Conservation (phyloP, 257 asterid species). For the Galeopsis tetrahit region DNA sequence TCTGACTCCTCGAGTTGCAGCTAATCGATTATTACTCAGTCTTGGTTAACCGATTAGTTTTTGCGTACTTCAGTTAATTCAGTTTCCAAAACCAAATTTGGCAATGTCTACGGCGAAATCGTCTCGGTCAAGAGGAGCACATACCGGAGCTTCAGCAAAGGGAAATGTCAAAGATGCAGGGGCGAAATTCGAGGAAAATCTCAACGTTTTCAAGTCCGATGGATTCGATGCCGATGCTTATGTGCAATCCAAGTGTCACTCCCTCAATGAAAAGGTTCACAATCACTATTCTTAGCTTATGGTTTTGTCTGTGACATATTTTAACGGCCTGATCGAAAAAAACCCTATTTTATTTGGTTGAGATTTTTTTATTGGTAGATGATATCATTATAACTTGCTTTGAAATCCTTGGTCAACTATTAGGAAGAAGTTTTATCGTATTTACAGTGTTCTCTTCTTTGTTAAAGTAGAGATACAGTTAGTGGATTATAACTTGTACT, state of each 20-base stretch:
- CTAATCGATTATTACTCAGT: constrained; percentile 26
- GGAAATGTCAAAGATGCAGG: constrained; percentile 63
- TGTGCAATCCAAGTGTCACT: constrained; percentile 90
- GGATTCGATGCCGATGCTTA: constrained; percentile 84
- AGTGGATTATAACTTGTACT: constrained; percentile 13
- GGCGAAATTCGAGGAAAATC: constrained; percentile 85
- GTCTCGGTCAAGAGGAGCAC: constrained; percentile 79
- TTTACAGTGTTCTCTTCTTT: constrained; percentile 5
- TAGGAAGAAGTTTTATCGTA: neutral
- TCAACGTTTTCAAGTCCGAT: constrained; percentile 91
- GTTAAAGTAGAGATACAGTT: constrained; percentile 6
- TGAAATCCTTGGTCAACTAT: constrained; percentile 19
- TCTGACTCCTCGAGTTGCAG: constrained; percentile 40
- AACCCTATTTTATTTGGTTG: neutral
- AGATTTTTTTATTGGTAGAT: neutral
- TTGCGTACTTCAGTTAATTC: constrained; percentile 22
- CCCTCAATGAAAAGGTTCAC: constrained; percentile 81
- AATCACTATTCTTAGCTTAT: neutral
- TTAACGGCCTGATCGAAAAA: constrained; percentile 2
- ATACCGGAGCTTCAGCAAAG: constrained; percentile 62
- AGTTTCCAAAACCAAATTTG: neutral
- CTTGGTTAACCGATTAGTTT: constrained; percentile 28
- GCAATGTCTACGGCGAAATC: constrained; percentile 82
- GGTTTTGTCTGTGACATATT: constrained; percentile 8
- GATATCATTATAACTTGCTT: constrained; percentile 8